Evolutionary conservation across 2,329 filamentous ascomycete species (phyloP).

Genomic region (Exophiala alcalophila): DNA sequence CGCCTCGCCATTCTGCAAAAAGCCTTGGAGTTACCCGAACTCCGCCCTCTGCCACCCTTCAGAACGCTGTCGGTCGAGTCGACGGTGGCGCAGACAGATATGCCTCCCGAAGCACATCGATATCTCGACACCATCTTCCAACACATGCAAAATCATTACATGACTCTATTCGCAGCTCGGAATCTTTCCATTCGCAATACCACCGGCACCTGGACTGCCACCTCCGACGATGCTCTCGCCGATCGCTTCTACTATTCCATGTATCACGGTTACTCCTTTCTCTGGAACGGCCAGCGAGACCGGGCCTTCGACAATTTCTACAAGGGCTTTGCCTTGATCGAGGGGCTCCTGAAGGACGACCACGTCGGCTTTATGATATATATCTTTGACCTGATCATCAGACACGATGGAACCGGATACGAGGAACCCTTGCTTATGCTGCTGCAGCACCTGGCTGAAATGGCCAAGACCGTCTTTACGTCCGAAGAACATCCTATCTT

Average conservation of each 20-base stretch:
- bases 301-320: constrained; percentile 29
- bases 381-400: constrained; percentile 30
- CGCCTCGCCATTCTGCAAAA: constrained; percentile 22
- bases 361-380: constrained; percentile 32
- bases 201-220: constrained; percentile 27
- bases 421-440: constrained; percentile 30
- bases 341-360: constrained; percentile 28
- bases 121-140: constrained; percentile 27
- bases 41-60: constrained; percentile 28
- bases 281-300: constrained; percentile 30
- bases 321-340: constrained; percentile 27
- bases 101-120: constrained; percentile 21
- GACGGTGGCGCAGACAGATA: constrained; percentile 17
- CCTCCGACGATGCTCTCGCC: constrained; percentile 28
- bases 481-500: constrained; percentile 28
- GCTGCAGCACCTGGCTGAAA: constrained; percentile 27
- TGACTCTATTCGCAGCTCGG: constrained; percentile 24
- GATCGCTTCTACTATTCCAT: constrained; percentile 30
- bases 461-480: constrained; percentile 26
- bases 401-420: constrained; percentile 29
- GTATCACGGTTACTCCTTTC: constrained; percentile 30
- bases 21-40: constrained; percentile 22
- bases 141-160: constrained; percentile 28
- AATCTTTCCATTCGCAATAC: constrained; percentile 27
- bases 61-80: constrained; percentile 28